Evolutionary conservation across 495 filamentous ascomycete species (phyloP).

Genomic region (Aspergillus ellipticus): DNA sequence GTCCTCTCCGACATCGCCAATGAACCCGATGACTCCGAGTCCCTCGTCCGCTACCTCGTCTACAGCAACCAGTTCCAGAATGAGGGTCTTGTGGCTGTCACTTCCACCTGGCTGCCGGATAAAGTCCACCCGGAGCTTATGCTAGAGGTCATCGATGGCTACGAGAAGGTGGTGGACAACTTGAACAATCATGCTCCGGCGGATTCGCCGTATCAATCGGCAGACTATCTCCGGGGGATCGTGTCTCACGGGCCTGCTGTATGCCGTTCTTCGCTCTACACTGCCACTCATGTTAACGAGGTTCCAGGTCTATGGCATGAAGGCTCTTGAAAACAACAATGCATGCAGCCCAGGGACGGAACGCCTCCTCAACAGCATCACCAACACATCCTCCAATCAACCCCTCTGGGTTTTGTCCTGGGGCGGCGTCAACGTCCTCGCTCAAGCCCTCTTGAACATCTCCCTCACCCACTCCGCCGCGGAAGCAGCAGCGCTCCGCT

Average conservation of each 20-base stretch:
- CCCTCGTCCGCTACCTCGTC: constrained; percentile 37
- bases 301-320: constrained; percentile 23
- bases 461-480: constrained; percentile 17
- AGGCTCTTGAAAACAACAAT: constrained; percentile 11
- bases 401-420: constrained; percentile 41
- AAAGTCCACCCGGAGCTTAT: constrained; percentile 35
- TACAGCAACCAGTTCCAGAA: constrained; percentile 43
- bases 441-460: constrained; percentile 33
- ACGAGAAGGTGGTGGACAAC: constrained; percentile 36
- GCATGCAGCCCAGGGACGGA: constrained; percentile 27
- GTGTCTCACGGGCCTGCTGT: constrained; percentile 28
- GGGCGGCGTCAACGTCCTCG: constrained; percentile 46
- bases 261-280: not conserved
- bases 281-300: not conserved
- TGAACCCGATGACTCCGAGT: constrained; percentile 44
- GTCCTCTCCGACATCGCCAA: constrained; percentile 45
- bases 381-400: constrained; percentile 17
- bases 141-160: constrained; percentile 37
- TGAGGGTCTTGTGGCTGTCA: constrained; percentile 37
- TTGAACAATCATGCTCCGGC: constrained; percentile 38
- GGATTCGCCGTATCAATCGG: constrained; percentile 29
- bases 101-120: constrained; percentile 38
- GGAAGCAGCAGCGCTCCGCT: constrained; percentile 21
- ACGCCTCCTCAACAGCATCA: constrained; percentile 27
- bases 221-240: constrained; percentile 25